phyloP scores from a whole-genome alignment of 129 eudicot species.

The Lactuca sativa region DNA sequence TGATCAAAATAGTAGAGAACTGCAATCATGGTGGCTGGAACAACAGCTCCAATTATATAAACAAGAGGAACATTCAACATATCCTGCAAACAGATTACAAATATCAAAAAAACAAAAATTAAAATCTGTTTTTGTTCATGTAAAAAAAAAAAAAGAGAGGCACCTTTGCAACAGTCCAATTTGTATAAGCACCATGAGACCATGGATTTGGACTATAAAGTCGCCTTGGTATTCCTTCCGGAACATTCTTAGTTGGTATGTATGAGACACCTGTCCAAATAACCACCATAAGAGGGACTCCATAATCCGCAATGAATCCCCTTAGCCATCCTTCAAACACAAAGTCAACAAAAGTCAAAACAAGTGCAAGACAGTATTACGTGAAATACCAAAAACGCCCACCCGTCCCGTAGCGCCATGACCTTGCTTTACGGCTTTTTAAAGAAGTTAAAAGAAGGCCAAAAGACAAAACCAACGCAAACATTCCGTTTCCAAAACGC shows the following conservation, averaged over 20 bases:
- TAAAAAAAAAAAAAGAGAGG: conserved; percentile 4
- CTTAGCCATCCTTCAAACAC: conserved; percentile 75
- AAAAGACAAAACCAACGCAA: conserved; percentile 92
- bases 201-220: conserved; percentile 98
- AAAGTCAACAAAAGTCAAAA: background rate
- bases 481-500: conserved; percentile 99
- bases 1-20: conserved; percentile 97
- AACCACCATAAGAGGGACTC: conserved; percentile 95
- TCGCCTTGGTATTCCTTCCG: conserved; percentile 90
- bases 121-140: background rate
- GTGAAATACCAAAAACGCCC: background rate
- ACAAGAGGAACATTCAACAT: conserved; percentile 85
- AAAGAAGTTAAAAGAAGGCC: conserved; percentile 93
- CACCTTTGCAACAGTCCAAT: conserved; percentile 97
- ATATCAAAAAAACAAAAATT: background rate
- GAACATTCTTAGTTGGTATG: conserved; percentile 80
- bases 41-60: conserved; percentile 86
- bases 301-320: conserved; percentile 91
- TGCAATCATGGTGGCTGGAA: conserved; percentile 98
- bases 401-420: conserved; percentile 99
- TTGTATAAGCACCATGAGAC: conserved; percentile 94
- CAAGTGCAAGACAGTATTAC: background rate
- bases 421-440: conserved; percentile 93
- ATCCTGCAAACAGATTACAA: conserved; percentile 44
- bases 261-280: conserved; percentile 95